These are phyloP conservation scores for Aspergillus leporis DNA, from an alignment of 495 filamentous ascomycete genomes.

Conservation along the genomic window DNA sequence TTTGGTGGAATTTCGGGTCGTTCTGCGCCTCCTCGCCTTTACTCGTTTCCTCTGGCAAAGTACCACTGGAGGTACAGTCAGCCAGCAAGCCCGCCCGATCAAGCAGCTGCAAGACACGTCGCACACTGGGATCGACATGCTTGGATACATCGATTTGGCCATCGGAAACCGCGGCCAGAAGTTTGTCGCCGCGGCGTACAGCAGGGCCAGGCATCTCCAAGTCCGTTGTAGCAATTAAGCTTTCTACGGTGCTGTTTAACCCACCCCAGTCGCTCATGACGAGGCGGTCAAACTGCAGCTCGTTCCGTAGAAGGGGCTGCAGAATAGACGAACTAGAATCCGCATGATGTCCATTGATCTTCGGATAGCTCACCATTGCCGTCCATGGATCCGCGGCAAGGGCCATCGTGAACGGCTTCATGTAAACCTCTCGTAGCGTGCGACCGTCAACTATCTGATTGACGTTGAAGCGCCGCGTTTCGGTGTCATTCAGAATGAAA, in stretches of 20 bases:
- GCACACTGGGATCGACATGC: background rate
- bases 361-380: conserved; percentile 1
- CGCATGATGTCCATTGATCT: conserved; percentile 1
- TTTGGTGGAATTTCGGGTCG: conserved; percentile 51
- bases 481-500: background rate
- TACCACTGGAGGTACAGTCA: conserved; percentile 34
- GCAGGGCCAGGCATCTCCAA: conserved; percentile 67
- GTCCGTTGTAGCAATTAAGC: conserved; percentile 60
- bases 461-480: conserved; percentile 1
- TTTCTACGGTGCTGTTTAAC: conserved; percentile 23
- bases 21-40: conserved; percentile 54
- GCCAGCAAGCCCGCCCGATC: background rate
- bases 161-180: background rate
- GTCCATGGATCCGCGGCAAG: background rate
- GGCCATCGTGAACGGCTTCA: background rate
- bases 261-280: conserved; percentile 69
- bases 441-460: background rate
- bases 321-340: conserved; percentile 67
- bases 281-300: conserved; percentile 65
- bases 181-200: conserved; percentile 39
- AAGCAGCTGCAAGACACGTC: background rate
- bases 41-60: conserved; percentile 48
- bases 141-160: background rate
- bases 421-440: background rate
- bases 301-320: conserved; percentile 56